Conservation (phyloP, 441 rosid genomes). For the Isatis lusitanica region DNA sequence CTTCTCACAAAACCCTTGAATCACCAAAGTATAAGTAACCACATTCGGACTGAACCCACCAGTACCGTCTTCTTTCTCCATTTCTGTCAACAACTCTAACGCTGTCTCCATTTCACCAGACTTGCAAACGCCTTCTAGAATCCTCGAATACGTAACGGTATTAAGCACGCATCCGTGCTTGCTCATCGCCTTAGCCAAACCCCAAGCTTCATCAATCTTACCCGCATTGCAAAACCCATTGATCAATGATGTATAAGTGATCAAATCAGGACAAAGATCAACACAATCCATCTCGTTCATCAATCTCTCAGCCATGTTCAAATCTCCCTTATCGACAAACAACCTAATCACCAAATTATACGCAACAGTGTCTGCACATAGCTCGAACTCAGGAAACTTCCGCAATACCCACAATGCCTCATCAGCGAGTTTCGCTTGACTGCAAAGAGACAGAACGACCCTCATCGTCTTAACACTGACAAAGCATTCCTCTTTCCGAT, state of each 20-base stretch:
- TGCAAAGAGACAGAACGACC: slow-evolving; percentile 65
- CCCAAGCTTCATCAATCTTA: slow-evolving; percentile 59
- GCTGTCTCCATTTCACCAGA: slow-evolving; percentile 54
- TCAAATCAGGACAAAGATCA: slow-evolving; percentile 65
- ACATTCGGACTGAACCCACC: slow-evolving; percentile 54
- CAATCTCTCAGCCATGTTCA: slow-evolving; percentile 54
- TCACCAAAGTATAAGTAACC: slow-evolving; percentile 67
- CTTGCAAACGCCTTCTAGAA: slow-evolving; percentile 66
- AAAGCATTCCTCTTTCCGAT: slow-evolving; percentile 46
- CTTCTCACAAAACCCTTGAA: slow-evolving; percentile 58
- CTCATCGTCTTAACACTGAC: slow-evolving; percentile 60
- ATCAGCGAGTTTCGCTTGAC: slow-evolving; percentile 58
- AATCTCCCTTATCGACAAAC: slow-evolving; percentile 65
- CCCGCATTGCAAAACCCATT: slow-evolving; percentile 65
- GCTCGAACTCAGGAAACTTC: slow-evolving; percentile 61
- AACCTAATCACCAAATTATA: slow-evolving; percentile 66
- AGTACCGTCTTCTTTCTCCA: slow-evolving; percentile 63
- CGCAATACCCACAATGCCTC: slow-evolving; percentile 72
- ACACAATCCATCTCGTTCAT: slow-evolving; percentile 68
- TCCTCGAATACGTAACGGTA: slow-evolving; percentile 54
- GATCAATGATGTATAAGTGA: slow-evolving; percentile 58
- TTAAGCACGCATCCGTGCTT: slow-evolving; percentile 57
- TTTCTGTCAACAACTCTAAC: slow-evolving; percentile 57
- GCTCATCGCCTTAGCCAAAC: slow-evolving; percentile 52
- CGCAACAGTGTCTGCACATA: slow-evolving; percentile 48